Base-by-base conservation (phyloP, 2,329 filamentous ascomycete genomes). In the Hypoxylon sp. region DNA sequence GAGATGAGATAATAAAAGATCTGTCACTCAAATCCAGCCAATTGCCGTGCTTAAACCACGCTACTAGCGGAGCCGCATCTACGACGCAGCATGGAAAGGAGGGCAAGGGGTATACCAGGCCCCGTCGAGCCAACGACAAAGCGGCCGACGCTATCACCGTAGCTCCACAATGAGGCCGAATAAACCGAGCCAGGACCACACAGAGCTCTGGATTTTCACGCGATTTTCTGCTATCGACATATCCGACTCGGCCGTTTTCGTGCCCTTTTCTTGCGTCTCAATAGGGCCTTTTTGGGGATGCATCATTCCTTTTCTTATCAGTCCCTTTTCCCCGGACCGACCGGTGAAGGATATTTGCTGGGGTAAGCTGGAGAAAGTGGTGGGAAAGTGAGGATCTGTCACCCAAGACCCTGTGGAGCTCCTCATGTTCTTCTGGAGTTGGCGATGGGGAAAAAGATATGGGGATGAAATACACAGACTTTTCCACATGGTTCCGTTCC, bases 81-180 rank as follows among this genome's bases (percentile, higher is more conserved):
- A 57, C 36, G 34, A 13, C 19, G n/a, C 28, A 30, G 28, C 17
- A 46, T 19, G 45, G 28, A 14, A 53, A 17, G 49, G 48, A 30
- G 38, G 25, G 21, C 45, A 11, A 62, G 63, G 30, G 58, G 30
- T 9, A 4, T 28, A 25, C 46, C 46, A 43, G 28, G 45, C 67
- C 63, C 63, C 45, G 56, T 60, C 43, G 52, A 62, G 19, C 62
- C 67, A 72, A 71, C 65, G 34, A 68, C 60, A 71, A 66, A 68
- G 71, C 68, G 69, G 61, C 69, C 69, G 70, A 71, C 65, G 62
- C 70, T 68, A 71, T 65, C 63, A 61, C 68, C 63, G 67, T 38
- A n/a, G 55, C 50, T 63, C 71, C 72, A 74, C 68, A 74, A 74
- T 72, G 62, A 63, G 65, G 70, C 71, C 72, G 72, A 72, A 21